phyloP scores from a whole-genome alignment of 2,329 filamentous ascomycete genomes.

The Stemphylium lycopersici region DNA sequence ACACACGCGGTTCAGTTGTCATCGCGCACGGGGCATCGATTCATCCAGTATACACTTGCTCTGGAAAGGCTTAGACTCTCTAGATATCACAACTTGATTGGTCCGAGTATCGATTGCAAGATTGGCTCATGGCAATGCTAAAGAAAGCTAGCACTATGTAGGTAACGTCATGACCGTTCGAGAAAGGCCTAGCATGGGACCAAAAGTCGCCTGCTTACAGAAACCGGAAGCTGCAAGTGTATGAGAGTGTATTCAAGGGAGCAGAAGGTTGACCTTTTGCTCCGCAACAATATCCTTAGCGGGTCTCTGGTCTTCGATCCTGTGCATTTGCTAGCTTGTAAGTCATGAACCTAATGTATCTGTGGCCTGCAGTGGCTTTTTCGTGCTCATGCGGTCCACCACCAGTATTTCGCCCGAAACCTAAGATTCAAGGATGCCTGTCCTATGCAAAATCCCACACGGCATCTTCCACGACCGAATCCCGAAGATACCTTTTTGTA shows the following conservation, averaged over 20 bases:
- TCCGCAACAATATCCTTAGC: neutral
- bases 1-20: too few species aligned
- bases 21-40: too few species aligned
- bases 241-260: neutral
- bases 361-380: neutral
- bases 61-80: too few species aligned
- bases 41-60: too few species aligned
- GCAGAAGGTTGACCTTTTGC: too few species aligned
- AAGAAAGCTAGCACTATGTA: neutral
- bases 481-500: too few species aligned
- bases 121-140: neutral
- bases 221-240: neutral
- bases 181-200: neutral
- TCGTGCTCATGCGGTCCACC: neutral
- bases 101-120: too few species aligned
- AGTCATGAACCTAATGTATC: neutral
- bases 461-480: neutral
- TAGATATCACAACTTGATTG: too few species aligned
- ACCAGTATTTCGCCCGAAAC: neutral
- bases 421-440: neutral
- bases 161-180: neutral
- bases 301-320: neutral
- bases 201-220: neutral
- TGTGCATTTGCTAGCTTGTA: neutral
- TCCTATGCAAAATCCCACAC: neutral